Percentiles rank a stretch among this genome's conserved stretches.
Evolutionary conservation across 208 protist species (phyloP).

Genomic region (Acanthamoeba healyi): DNA sequence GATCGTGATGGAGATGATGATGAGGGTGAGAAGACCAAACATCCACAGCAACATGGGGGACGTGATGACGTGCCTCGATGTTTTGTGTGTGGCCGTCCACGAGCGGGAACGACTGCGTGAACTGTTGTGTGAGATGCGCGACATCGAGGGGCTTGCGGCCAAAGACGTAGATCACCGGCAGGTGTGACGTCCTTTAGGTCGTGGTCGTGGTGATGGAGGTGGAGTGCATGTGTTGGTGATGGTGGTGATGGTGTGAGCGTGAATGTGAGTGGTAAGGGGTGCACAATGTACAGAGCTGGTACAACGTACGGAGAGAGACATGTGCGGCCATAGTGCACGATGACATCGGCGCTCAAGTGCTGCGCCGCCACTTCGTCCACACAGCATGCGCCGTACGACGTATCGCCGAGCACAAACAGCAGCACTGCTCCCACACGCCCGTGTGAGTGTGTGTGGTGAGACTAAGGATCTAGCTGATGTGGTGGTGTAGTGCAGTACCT

Average conservation of each 20-base stretch:
- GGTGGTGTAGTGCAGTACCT: no score
- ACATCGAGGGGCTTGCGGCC: conserved; percentile 72
- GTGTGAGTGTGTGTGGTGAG: no score
- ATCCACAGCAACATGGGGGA: no score
- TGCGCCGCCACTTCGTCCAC: conserved; percentile 87
- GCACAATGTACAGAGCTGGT: no score
- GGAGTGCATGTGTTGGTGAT: no score
- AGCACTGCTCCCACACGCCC: background rate
- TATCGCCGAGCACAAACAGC: conserved; percentile 85
- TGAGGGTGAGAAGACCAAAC: no score
- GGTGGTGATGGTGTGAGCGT: no score
- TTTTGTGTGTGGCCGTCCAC: background rate
- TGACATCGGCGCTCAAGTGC: conserved; percentile 82
- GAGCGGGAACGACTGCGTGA: background rate
- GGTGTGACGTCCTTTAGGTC: conserved; percentile 75
- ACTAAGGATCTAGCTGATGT: no score
- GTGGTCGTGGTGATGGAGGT: no score
- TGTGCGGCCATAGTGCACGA: conserved; percentile 87
- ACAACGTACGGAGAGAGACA: conserved; percentile 84
- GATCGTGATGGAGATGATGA: no score
- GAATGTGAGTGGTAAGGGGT: no score
- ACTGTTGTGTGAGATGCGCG: background rate
- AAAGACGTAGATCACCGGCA: conserved; percentile 83
- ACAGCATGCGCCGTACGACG: conserved; percentile 86
- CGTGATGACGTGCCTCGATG: background rate